Base-by-base conservation (phyloP, 331 rosid genomes). In the Pyrus hybrid region DNA sequence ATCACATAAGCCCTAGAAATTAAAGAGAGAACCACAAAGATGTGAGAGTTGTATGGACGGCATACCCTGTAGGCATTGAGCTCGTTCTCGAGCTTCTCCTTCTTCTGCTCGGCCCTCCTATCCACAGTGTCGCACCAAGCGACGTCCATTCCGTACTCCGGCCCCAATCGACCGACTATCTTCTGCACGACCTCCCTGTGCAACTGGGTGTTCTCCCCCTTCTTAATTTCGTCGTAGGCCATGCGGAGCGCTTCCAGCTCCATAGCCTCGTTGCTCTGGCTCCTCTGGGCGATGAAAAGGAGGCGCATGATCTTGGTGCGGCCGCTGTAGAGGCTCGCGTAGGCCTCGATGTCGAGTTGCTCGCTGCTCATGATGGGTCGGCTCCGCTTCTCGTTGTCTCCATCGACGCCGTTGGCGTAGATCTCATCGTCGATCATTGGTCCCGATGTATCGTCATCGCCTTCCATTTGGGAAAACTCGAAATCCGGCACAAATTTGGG, bases 221-320 rank as follows among this genome's bases (percentile, higher is more conserved):
- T 95, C 94, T 92, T 92, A 77, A 95, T 89, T 86, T 92, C 99
- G 21, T 92, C 97, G 80, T 87, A 91, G 8, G 97, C 99, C 93
- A 95, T 89, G 26, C 99, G 92, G 72, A 95, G 97, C 35, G 98
- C 96, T 60, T 95, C 99, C 20, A 92, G 80, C 82, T 90, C 89
- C 89, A 89, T 79, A 37, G 93, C 32, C 12, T 85, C 74, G 86
- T 85, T 82, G 83, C 75, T 66, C 25, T 74, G 87, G 71, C 90
- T 86, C 74, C 73, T 87, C 53, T 80, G 89, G 23, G 98, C 99
- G 62, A 92, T 88, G 87, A 92, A 95, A 11, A 92, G 74, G 9
- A 95, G 88, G 35, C 98, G 88, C 82, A 80, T 53, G 84, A 92
- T 88, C 94, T 95, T 95, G 12, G 99, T 91, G 3, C 97, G 89